Evolutionary conservation across 805 yeast species (phyloP).

Genomic region (Cyberlindnera samutprakarnensis): DNA sequence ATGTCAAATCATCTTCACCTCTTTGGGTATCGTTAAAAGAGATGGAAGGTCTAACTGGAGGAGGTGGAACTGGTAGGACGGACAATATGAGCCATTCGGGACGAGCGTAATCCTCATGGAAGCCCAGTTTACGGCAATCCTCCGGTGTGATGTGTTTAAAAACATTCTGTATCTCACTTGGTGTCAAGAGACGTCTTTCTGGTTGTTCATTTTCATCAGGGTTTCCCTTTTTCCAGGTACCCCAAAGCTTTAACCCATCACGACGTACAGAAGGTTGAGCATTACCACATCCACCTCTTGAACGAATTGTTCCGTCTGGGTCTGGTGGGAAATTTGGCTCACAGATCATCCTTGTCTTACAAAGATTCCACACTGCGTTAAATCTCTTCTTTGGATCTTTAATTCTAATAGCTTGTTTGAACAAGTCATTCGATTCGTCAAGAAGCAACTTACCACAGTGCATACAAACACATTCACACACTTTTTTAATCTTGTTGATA

Average conservation of each 20-base stretch:
- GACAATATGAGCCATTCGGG: constrained; percentile 98
- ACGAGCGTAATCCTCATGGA: constrained; percentile 92
- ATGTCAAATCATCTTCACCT: constrained; percentile 98
- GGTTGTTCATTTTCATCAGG: constrained; percentile 81
- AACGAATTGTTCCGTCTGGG: constrained; percentile 45
- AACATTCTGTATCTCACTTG: constrained; percentile 84
- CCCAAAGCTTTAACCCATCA: constrained; percentile 93
- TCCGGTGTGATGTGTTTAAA: constrained; percentile 84
- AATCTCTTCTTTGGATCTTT: constrained; percentile 94
- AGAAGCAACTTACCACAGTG: constrained; percentile 93
- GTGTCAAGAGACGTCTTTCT: constrained; percentile 81
- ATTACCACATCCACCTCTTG: constrained; percentile 98
- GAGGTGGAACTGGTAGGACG: constrained; percentile 99
- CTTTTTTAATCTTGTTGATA: constrained; percentile 87
- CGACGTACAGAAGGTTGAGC: constrained; percentile 92
- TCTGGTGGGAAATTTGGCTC: constrained; percentile 76
- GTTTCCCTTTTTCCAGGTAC: constrained; percentile 95
- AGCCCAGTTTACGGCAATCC: constrained; percentile 78
- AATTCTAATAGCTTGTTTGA: constrained; percentile 82
- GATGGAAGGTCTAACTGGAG: constrained; percentile 97
- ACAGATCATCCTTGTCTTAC: constrained; percentile 91
- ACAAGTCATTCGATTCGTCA: constrained; percentile 63
- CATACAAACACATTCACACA: constrained; percentile 95
- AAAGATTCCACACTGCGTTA: constrained; percentile 91
- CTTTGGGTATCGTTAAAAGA: constrained; percentile 97